Conservation (phyloP, 192 early-diverging fungal genomes). For the Coemansia sp. region DNA sequence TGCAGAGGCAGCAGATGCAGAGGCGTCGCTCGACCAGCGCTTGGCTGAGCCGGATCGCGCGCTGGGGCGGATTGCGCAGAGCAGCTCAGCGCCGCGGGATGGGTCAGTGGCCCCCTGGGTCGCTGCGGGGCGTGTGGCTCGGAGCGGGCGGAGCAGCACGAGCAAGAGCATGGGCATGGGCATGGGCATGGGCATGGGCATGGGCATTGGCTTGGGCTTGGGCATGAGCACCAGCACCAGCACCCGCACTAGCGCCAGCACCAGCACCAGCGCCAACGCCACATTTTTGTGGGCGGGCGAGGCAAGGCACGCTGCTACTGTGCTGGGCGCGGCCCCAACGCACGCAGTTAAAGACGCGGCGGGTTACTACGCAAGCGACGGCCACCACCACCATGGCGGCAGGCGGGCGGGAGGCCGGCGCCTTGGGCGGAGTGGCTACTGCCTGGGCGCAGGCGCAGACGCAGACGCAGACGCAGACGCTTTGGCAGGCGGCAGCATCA, state of each 20-base stretch:
- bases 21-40: too few relatives aligned
- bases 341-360: not conserved
- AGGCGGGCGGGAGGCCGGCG: not conserved
- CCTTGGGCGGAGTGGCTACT: not conserved
- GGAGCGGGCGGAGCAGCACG: not conserved
- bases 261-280: not conserved
- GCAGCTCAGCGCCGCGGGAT: too few relatives aligned
- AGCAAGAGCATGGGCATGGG: not conserved
- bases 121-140: not conserved
- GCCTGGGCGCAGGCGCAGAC: not conserved
- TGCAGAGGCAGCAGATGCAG: not conserved
- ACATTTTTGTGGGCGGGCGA: not conserved
- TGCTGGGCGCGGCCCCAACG: conserved; percentile 3
- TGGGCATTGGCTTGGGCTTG: not conserved
- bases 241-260: not conserved
- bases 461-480: not conserved
- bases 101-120: not conserved
- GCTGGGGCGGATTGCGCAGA: not conserved
- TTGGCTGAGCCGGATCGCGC: not conserved
- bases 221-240: not conserved
- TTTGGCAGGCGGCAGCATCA: not conserved
- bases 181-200: not conserved
- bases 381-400: too few relatives aligned
- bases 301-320: not conserved
- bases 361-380: not conserved